Base-by-base conservation (phyloP, 768 basidiomycete species). In the Phaffia tasmanica region DNA sequence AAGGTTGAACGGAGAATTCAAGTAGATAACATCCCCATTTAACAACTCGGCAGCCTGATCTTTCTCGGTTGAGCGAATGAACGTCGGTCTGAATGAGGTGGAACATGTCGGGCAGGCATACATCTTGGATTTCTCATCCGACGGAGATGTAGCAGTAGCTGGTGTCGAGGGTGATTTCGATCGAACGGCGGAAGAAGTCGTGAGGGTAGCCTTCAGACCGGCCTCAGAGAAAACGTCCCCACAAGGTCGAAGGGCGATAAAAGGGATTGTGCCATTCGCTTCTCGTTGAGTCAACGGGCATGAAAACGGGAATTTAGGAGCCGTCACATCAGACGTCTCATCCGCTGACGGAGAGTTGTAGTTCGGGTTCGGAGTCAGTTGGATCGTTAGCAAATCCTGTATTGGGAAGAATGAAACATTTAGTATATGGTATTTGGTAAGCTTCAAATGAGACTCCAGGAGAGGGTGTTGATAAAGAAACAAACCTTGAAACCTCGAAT, bases 271-370 rank as follows among this genome's bases (percentile, higher is more conserved):
- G 18, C 95, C 95, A 71, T 89, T 91, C 91, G 97, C 97, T 78
- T 95, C 94, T 75, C 90, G 89, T 70, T 89, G 78, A 1, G 86
- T 89, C 61, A 98, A 81, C 0, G 95, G 89, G 78, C 95, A 99
- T 64, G 92, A 84, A 72, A 92, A 98, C 62, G 81, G 83, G 1
- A 87, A 80, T 1, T 75, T 80, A 62, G 81, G 84, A n/a, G 74
- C 65, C 32, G 71, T 70, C n/a, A 76, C 63, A 16, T 80, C 80
- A 21, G 74, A 72, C 11, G 73, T 71, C 25, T 70, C 60, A 32
- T 63, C 70, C 47, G 81, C 74, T 29, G 69, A 53, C 8, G 79
- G 73, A 2, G 77, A 70, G n/a, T 72, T 62, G 1, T 82, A 78
- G 18, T 83, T 74, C 9, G 89, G 78, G 72, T 93, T 92, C 0